phyloP scores from a whole-genome alignment of 805 yeast species.

The Cyberlindnera mrakii region DNA sequence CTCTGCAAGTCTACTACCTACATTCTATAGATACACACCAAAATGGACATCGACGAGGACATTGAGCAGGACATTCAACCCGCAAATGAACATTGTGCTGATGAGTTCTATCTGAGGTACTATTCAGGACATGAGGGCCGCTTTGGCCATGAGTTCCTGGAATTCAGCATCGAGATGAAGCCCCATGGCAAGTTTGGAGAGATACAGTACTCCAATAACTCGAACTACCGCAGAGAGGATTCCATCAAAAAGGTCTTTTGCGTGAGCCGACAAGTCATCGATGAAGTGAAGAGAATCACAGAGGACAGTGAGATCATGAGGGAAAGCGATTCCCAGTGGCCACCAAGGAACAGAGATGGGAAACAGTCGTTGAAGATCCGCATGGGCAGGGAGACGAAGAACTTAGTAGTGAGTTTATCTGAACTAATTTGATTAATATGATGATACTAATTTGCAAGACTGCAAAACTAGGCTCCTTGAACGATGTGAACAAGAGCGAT shows the following conservation, averaged over 20 bases:
- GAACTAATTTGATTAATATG: background rate
- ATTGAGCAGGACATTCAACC: too few relatives aligned
- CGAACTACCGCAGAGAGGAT: conserved; percentile 38
- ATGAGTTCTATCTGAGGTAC: conserved; percentile 32
- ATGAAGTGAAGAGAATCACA: conserved; percentile 29
- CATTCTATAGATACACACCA: background rate
- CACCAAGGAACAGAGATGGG: conserved; percentile 32
- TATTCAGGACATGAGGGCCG: conserved; percentile 39
- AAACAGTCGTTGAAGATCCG: conserved; percentile 36
- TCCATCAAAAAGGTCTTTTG: conserved; percentile 32
- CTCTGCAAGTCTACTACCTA: too few relatives aligned
- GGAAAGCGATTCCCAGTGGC: conserved; percentile 38
- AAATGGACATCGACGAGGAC: conserved; percentile 3
- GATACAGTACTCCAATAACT: conserved; percentile 38
- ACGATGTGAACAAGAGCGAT: conserved; percentile 32
- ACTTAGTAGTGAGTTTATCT: conserved; percentile 14
- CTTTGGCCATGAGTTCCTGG: conserved; percentile 41
- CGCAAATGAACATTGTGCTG: too few relatives aligned
- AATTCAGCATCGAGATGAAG: conserved; percentile 28
- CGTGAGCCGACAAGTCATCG: conserved; percentile 29
- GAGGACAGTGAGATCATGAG: conserved; percentile 33
- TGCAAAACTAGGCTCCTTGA: conserved; percentile 32
- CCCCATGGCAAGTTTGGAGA: conserved; percentile 27
- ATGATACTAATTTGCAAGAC: conserved; percentile 18
- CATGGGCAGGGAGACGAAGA: conserved; percentile 27